phyloP scores from a whole-genome alignment of 2,329 filamentous ascomycete genomes.

The Hirsutella rhossiliensis region DNA sequence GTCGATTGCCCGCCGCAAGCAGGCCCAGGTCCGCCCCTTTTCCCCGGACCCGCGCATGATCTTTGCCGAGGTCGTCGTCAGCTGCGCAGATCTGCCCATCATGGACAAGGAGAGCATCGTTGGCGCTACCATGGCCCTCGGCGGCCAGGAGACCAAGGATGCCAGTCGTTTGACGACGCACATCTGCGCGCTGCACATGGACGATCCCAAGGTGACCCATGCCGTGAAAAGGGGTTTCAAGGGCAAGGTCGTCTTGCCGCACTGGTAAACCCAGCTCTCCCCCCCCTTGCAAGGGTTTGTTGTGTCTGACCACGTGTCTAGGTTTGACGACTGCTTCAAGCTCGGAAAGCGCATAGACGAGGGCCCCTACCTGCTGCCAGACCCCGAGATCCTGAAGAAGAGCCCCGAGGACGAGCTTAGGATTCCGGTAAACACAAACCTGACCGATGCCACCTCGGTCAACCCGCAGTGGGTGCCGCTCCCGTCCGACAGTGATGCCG shows the following conservation, averaged over 20 bases:
- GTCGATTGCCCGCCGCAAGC: conserved; percentile 57
- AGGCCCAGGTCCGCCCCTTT: conserved; percentile 69
- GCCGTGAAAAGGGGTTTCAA: conserved; percentile 53
- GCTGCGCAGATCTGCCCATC: conserved; percentile 71
- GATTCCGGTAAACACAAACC: conserved; percentile 44
- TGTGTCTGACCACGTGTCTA: conserved; percentile 16
- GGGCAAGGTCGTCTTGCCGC: conserved; percentile 78
- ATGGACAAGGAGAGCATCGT: conserved; percentile 87
- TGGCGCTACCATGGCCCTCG: conserved; percentile 79
- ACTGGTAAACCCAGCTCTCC: conserved; percentile 53
- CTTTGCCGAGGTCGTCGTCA: conserved; percentile 73
- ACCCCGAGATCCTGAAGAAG: conserved; percentile 68
- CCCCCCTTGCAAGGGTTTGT: neutral
- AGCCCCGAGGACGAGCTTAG: conserved; percentile 42
- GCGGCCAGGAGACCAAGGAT: conserved; percentile 64
- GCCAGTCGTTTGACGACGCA: conserved; percentile 73
- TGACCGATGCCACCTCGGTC: conserved; percentile 54
- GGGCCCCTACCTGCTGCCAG: conserved; percentile 69
- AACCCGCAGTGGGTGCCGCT: conserved; percentile 30
- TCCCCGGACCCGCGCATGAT: conserved; percentile 87
- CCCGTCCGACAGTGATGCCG: conserved; percentile 27
- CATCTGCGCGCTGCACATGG: conserved; percentile 68
- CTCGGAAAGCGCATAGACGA: conserved; percentile 87
- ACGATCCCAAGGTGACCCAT: conserved; percentile 57
- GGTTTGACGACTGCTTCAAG: conserved; percentile 95